These are phyloP conservation scores for Mucor sp. DNA, from an alignment of 371 early-diverging fungal species.

Conservation along the genomic window DNA sequence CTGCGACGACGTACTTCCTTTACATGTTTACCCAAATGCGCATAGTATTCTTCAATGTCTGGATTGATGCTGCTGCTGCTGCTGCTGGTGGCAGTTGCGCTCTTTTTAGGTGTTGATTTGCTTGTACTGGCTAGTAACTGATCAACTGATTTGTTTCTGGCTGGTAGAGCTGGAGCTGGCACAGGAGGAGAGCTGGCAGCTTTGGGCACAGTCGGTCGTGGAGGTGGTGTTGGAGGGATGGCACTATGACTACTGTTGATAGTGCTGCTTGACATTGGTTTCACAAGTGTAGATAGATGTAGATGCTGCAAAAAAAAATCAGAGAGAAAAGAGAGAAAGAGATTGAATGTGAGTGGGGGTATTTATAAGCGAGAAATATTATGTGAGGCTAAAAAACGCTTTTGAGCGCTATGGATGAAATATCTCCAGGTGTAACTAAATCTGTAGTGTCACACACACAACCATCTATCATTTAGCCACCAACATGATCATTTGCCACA, in stretches of 20 bases:
- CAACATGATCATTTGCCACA: neutral
- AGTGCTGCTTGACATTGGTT: neutral
- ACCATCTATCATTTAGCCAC: neutral
- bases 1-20: conserved; percentile 27
- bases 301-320: neutral
- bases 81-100: too few species aligned
- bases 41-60: conserved; percentile 16
- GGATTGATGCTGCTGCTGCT: neutral
- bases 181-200: neutral
- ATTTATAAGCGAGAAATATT: neutral
- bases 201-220: neutral
- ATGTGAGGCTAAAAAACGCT: neutral
- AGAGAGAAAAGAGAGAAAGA: neutral
- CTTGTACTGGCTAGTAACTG: neutral
- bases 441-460: neutral
- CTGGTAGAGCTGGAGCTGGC: conserved; percentile 4
- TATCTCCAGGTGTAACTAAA: neutral
- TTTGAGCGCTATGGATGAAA: neutral
- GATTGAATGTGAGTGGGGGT: neutral
- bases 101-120: neutral
- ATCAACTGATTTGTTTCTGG: conserved; percentile 6
- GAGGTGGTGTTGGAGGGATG: neutral
- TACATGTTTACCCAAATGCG: conserved; percentile 37
- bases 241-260: neutral
- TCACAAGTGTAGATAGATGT: neutral